phyloP scores from a whole-genome alignment of 768 basidiomycete genomes.

The Rubroboletus pulcherrimus region DNA sequence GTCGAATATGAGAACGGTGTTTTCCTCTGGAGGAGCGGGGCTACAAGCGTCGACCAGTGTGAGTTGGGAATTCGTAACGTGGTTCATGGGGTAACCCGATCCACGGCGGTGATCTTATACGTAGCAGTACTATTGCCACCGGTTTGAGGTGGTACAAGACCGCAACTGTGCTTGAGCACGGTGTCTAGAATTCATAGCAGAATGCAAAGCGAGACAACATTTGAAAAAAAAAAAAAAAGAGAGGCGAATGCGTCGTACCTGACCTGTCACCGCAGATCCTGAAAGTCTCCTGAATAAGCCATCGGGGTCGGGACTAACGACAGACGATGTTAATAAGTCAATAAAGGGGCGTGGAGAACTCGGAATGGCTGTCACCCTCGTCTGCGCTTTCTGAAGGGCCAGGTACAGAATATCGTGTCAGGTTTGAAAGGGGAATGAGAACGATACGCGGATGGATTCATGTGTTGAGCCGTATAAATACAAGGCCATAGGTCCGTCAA shows the following conservation, averaged over 20 bases:
- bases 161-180: not conserved
- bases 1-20: slow-evolving; percentile 8
- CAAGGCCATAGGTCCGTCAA: slow-evolving; percentile 5
- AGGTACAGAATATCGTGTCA: not conserved
- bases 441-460: not conserved
- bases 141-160: not conserved
- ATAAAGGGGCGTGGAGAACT: not conserved
- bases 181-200: not conserved
- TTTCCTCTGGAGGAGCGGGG: not conserved
- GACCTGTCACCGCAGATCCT: not conserved
- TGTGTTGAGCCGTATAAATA: slow-evolving; percentile 9
- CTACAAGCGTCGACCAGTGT: slow-evolving; percentile 8
- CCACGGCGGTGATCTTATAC: not conserved
- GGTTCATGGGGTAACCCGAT: not conserved
- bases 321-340: not conserved
- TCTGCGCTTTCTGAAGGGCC: not conserved
- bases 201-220: not conserved
- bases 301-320: not conserved
- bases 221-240: too few species aligned
- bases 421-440: not conserved
- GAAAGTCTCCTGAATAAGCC: not conserved
- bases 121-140: not conserved
- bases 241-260: not conserved
- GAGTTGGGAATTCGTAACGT: slow-evolving; percentile 16
- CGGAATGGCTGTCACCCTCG: not conserved